Base-by-base conservation (phyloP, 257 asterid genomes). In the Nicotiana benthamiana region DNA sequence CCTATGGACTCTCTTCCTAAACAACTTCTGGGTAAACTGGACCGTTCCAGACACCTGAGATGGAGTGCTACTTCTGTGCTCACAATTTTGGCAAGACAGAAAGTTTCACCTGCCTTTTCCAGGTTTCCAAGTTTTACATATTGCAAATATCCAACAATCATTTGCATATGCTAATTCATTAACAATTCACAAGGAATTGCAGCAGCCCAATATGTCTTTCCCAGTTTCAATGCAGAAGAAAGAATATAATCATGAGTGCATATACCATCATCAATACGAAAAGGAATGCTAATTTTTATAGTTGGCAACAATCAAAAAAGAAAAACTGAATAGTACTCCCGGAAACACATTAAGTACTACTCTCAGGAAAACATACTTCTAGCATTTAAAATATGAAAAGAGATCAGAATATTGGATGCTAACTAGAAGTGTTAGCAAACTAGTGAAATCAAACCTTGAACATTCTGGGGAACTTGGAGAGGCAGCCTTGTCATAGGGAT, bases 401-500 rank as follows among this genome's bases (percentile, higher is more conserved):
- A 54, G 20, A 12, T 32, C 62, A 77, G 22, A 59, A 20, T 22
- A 36, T 16, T 26, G 18, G 59, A 81, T 43, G 80, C 20, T 26
- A n/a, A 28, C 76, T 40, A 75, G 9, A 75, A 60, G 57, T 27
- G 34, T 36, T 12, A 32, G 51, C 11, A 56, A 61, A 30, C 16
- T 72, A 65, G 56, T 64, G 27, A 78, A 3, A 5, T 40, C 16
- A 22, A 81, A 94, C 99, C 99, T 88, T 94, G 98, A 83, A 87
- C 88, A 80, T 75, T 91, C 82, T 88, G 93, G 82, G 99, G 95
- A 80, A 89, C 91, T 82, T 94, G 98, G 83, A 90, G 83, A 74
- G 99, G 99, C 80, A 89, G 91, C 81, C 94, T 87, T 46, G 93
- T 76, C 85, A 86, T 79, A 65, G 97, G 94, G 80, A 87, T 84